phyloP scores from a whole-genome alignment of 176 grass and related monocot genomes.

The Musa schizocarpa region DNA sequence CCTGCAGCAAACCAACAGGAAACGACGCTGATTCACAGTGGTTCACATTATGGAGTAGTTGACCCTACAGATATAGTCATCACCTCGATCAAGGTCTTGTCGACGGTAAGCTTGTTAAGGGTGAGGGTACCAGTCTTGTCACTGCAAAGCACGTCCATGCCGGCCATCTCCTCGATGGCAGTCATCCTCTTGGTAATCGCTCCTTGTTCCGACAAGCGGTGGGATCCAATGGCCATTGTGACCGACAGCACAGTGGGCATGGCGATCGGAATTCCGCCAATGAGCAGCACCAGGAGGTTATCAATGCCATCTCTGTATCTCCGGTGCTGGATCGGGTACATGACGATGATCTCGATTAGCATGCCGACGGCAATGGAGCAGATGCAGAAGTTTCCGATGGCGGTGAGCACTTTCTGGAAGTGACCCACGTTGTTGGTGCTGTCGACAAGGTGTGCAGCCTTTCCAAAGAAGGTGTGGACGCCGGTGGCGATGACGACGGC shows the following conservation, averaged over 20 bases:
- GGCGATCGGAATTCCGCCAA: conserved; percentile 85
- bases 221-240: conserved; percentile 95
- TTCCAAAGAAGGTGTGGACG: conserved; percentile 28
- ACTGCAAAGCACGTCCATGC: conserved; percentile 95
- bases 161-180: conserved; percentile 97
- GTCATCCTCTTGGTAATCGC: conserved; percentile 99
- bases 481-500: conserved; percentile 26
- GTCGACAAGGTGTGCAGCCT: conserved; percentile 26
- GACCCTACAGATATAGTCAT: neutral
- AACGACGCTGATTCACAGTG: neutral
- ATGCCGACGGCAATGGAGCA: conserved; percentile 21
- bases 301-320: conserved; percentile 74
- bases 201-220: conserved; percentile 70
- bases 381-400: conserved; percentile 27
- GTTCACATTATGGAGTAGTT: neutral
- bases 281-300: conserved; percentile 88
- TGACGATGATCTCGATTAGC: conserved; percentile 20
- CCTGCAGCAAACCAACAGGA: conserved; percentile 7
- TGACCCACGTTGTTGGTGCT: conserved; percentile 27
- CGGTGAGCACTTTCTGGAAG: conserved; percentile 20
- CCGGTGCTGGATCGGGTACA: conserved; percentile 22
- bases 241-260: conserved; percentile 94
- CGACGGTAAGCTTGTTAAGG: conserved; percentile 93
- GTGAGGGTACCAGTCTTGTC: conserved; percentile 94
- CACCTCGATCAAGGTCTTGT: conserved; percentile 69